These are phyloP conservation scores for Cyclanthera cordifolia DNA, from an alignment of 306 rosid genomes.

Conservation along the genomic window DNA sequence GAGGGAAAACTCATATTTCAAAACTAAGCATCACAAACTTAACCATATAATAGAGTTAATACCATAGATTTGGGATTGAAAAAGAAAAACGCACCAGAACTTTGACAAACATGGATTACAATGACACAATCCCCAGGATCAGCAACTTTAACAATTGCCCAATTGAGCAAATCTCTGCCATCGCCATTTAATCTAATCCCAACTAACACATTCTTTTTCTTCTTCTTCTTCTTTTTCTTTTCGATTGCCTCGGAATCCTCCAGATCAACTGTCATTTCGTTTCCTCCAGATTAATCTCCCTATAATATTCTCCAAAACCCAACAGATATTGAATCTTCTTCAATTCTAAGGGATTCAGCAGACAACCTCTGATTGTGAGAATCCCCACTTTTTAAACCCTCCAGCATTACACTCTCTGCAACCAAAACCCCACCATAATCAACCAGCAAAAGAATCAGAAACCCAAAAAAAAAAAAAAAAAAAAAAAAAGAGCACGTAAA, in stretches of 20 bases:
- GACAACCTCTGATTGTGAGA: slow-evolving; percentile 1
- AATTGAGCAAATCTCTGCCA: slow-evolving; percentile 57
- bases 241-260: slow-evolving; percentile 20
- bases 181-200: slow-evolving; percentile 52
- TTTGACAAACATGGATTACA: slow-evolving; percentile 59
- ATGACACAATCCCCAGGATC: slow-evolving; percentile 71
- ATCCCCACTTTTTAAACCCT: slow-evolving; percentile 19
- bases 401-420: slow-evolving; percentile 28
- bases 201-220: slow-evolving; percentile 49
- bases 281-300: slow-evolving; percentile 14
- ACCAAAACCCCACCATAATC: slow-evolving; percentile 26
- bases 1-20: neutral
- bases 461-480: slow-evolving; percentile 15
- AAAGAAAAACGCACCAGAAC: slow-evolving; percentile 28
- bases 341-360: slow-evolving; percentile 15
- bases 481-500: slow-evolving; percentile 5
- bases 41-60: neutral
- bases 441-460: slow-evolving; percentile 11
- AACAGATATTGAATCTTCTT: slow-evolving; percentile 15
- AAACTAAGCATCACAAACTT: neutral
- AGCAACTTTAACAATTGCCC: slow-evolving; percentile 83
- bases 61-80: neutral
- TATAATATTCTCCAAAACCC: neutral
- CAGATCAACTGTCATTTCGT: slow-evolving; percentile 34
- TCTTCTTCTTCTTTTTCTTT: slow-evolving; percentile 3